Percentiles rank a stretch among this genome's conserved stretches.
Evolutionary conservation across 495 filamentous ascomycete genomes (phyloP).

Genomic region (Letharia lupina): DNA sequence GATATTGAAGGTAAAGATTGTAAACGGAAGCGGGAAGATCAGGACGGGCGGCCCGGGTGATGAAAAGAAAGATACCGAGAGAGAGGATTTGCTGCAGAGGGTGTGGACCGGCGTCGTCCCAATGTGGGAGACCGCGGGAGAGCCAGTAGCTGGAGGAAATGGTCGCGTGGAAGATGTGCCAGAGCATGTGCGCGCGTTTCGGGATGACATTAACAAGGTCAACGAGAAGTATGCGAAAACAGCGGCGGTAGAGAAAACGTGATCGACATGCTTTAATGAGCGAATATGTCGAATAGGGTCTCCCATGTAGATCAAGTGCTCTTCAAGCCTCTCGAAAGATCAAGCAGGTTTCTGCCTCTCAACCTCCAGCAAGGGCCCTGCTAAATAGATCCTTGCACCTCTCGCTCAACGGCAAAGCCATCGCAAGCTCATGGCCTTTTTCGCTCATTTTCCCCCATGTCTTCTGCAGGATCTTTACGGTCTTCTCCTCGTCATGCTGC

Average conservation of each 20-base stretch:
- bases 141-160: conserved; percentile 56
- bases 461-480: conserved; percentile 64
- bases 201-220: conserved; percentile 45
- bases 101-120: conserved; percentile 87
- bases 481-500: conserved; percentile 62
- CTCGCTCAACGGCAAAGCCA: conserved; percentile 55
- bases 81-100: conserved; percentile 48
- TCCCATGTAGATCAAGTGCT: background rate
- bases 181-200: conserved; percentile 52
- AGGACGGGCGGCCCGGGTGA: conserved; percentile 61
- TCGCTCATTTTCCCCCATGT: conserved; percentile 78
- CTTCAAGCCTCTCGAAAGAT: background rate
- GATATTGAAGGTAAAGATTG: conserved; percentile 61
- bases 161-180: conserved; percentile 55
- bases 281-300: background rate
- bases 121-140: conserved; percentile 54
- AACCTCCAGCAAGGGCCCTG: conserved; percentile 48
- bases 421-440: conserved; percentile 56
- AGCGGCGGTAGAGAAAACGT: conserved; percentile 33
- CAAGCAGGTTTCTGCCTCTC: background rate
- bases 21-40: conserved; percentile 71
- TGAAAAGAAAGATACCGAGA: conserved; percentile 57
- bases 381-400: conserved; percentile 49
- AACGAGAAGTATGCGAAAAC: conserved; percentile 45
- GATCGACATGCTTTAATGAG: background rate